These are phyloP conservation scores for Lactarius akahatsu DNA, from an alignment of 768 basidiomycete genomes.

Conservation along the genomic window DNA sequence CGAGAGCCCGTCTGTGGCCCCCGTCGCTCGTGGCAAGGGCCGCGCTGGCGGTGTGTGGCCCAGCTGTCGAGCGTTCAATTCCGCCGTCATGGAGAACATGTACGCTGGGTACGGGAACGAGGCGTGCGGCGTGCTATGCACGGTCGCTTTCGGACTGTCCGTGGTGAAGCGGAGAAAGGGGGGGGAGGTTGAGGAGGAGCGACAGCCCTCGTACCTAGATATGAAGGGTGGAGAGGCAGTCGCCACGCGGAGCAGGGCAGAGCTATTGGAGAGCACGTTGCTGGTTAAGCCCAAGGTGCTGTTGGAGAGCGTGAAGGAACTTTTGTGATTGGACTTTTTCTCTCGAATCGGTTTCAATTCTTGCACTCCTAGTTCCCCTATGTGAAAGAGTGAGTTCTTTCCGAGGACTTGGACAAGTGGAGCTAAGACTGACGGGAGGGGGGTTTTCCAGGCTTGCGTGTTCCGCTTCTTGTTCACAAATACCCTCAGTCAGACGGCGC, in stretches of 20 bases:
- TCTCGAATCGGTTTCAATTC: constrained; percentile 20
- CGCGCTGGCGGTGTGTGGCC: constrained; percentile 11
- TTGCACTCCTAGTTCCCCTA: constrained; percentile 16
- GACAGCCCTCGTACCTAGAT: constrained; percentile 18
- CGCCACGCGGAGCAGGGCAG: constrained; percentile 15
- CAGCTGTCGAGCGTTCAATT: constrained; percentile 19
- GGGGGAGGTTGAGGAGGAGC: constrained; percentile 11
- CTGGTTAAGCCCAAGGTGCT: constrained; percentile 30
- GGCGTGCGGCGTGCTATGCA: constrained; percentile 26
- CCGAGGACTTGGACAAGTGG: not conserved
- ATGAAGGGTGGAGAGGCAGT: constrained; percentile 18
- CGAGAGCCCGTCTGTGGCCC: constrained; percentile 17
- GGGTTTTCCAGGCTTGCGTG: constrained; percentile 15
- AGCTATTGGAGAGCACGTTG: constrained; percentile 27
- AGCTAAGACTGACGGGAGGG: not conserved
- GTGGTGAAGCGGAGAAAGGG: constrained; percentile 26
- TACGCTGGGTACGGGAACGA: constrained; percentile 29
- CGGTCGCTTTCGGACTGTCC: constrained; percentile 24
- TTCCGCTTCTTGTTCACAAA: constrained; percentile 21
- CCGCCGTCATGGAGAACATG: constrained; percentile 26
- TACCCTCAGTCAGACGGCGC: constrained; percentile 13
- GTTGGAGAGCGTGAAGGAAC: constrained; percentile 31
- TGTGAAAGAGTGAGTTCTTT: constrained; percentile 23
- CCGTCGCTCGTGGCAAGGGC: constrained; percentile 7
- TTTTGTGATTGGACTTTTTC: constrained; percentile 24